Base-by-base conservation (phyloP, 1,284 basidiomycete genomes). In the Laetiporus sulphureus region DNA sequence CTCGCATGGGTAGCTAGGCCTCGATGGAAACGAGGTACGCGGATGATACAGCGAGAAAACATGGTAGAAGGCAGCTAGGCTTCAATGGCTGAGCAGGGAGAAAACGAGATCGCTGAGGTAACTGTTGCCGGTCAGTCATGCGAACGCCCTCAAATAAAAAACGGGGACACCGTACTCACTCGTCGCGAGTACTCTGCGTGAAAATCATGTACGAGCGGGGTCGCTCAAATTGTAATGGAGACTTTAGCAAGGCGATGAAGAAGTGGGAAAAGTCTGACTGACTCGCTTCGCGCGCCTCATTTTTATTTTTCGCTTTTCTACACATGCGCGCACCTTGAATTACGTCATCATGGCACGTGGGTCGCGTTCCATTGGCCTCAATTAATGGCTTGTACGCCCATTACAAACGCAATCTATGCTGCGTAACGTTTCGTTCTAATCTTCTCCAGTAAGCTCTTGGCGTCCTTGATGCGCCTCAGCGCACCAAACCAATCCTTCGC, bases 31-130 rank as follows among this genome's bases (percentile, higher is more conserved):
- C 68, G 64, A 60, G 72, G 65, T 37, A 72, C 54, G 57, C 69
- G 67, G 53, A 73, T 59, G 40, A 82, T 54, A 54, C 67, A 69
- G 51, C 74, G 78, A 53, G 66, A 47, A 49, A 84, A 67, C 83
- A 85, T 85, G 49, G 37, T 31, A 29, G 29, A 10, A 2, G 10
- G 18, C 10, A 18, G 31, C 70, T 79, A n/a, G n/a, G n/a, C n/a
- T n/a, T n/a, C 64, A 84, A 57, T 74, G 64, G 56, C 68, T 77
- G 58, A 77, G 68, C 49, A 89, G 79, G 51, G 84, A 84, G 63
- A 86, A 90, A 43, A 90, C 83, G 58, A 88, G 82, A 69, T 90
- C 87, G 62, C 83, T 84, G 63, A 90, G 79, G 60, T 90, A 90
- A 57, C 87, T 88, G 57, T 44, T 46, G 39, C 21, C 30, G 45